Base-by-base conservation (phyloP, 495 filamentous ascomycete species). In the Penicillium crystallinum region DNA sequence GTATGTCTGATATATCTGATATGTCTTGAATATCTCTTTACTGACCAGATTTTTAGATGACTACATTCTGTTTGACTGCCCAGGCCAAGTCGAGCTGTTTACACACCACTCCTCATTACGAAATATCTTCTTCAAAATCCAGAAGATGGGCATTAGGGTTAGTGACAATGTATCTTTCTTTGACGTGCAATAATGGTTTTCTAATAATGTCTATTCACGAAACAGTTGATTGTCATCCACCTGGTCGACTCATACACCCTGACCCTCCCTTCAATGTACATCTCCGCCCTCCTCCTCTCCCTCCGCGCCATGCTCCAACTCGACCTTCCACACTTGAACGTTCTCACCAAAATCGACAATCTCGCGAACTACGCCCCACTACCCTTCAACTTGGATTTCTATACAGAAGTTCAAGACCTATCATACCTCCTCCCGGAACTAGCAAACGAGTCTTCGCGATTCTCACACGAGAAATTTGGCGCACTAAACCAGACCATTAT, bases 261-360 rank as follows among this genome's bases (percentile, higher is more conserved):
- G 27, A 93, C 90, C 0, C 81, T 90, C 42, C 93, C 93, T 0
- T 95, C 90, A 21, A 86, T 96, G 59, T 98, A 93, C 69, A 89
- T 98, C 46, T 96, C 92, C 56, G 87, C 91, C 46, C 77, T 97
- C 50, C 83, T 98, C 47, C 86, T 97, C 30, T 90, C 89, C 33
- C 83, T 98, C 48, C 87, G 93, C 55, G 88, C 89, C 58, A 98
- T 98, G 93, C 83, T 98, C 27, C 92, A 97, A 72, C 89, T 98
- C 75, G 92, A 96, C 63, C 83, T 97, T 27, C 89, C 93, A 12
- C 89, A 96, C 61, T 77, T 98, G 49, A 97, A 98, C 66, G 88
- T 97, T 50, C 79, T 98, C 21, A 96, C 91, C 17, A 98, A 98
- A 71, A 95, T 98, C 68, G 93, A 98, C 71, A 95, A 93, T 55